Evolutionary conservation across 2,329 filamentous ascomycete genomes (phyloP), one percentile per base, ranked within the genome.

Genomic region (Fusarium heterosporum): DNA sequence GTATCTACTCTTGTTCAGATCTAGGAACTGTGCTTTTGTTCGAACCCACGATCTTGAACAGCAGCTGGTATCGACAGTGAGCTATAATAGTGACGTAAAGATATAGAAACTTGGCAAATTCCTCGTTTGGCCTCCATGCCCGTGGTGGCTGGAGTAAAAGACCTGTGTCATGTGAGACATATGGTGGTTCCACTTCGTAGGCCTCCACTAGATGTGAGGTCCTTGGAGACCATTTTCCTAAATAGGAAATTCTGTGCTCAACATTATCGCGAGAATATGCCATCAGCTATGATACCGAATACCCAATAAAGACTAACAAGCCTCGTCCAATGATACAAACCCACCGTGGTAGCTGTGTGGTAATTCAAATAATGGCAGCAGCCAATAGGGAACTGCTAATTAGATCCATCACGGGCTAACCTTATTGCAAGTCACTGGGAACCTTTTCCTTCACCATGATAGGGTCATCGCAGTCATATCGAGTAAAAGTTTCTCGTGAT

Each of bases 211-310:
- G 34, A 8, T 16, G 4, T 17, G 16, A n/a, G 9, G n/a, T 16
- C 14, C 34, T 8, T n/a, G 19, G 39, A 32, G 29, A 61, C 58
- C 56, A 55, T 61, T 61, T 55, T 14, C 58, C 56, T 4, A 61
- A 61, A n/a, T 14, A 55, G 56, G 56, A 19, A 55, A 61, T 61
- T 61, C 34, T 25, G 6, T 16, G 12, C 40, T 36, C 30, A 39
- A 39, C 54, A 59, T 22, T 22, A 22, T 6, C 22, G 22, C 22
- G 22, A 22, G 22, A 22, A 22, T 6, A 6, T 6, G 22, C 4
- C 6, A 22, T 22, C 6, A 6, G 6, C 22, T 6, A 22, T 22
- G 22, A 4, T 22, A 22, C 6, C 22, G 6, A 22, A 22, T 22
- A 22, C 22, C 22, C 22, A 22, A 22, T 6, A 22, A 4, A 6